phyloP scores from a whole-genome alignment of 2,329 filamentous ascomycete species.

The Diaporthe nobilis region DNA sequence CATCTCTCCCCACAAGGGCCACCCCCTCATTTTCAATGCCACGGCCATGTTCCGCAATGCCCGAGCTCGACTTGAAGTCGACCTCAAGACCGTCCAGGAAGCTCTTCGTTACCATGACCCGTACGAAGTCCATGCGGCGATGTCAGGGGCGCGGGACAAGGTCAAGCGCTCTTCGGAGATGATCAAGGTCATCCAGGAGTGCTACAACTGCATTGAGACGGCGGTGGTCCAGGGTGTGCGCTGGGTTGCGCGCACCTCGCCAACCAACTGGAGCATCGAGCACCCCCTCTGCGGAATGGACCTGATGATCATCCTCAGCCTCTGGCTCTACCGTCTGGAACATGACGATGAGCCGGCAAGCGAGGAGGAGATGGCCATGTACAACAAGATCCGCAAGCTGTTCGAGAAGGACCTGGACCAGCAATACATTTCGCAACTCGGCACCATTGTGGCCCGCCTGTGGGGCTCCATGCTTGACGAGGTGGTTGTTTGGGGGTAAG shows the following conservation, averaged over 20 bases:
- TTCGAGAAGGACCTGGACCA: conserved; percentile 94
- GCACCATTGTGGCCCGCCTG: conserved; percentile 93
- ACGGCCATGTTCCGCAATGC: conserved; percentile 98
- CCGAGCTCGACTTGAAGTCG: conserved; percentile 90
- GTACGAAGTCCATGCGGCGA: conserved; percentile 95
- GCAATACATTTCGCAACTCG: conserved; percentile 84
- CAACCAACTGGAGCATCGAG: conserved; percentile 99
- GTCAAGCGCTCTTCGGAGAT: conserved; percentile 97
- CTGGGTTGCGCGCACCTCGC: conserved; percentile 97
- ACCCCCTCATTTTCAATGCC: conserved; percentile 97
- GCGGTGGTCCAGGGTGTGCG: conserved; percentile 94
- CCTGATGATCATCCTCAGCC: conserved; percentile 95
- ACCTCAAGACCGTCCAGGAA: conserved; percentile 95
- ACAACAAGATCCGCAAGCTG: conserved; percentile 90
- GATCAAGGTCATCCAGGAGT: conserved; percentile 98
- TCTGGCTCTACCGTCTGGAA: conserved; percentile 99
- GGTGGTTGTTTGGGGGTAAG: conserved; percentile 99
- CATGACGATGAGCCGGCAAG: conserved; percentile 94
- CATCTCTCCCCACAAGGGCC: conserved; percentile 94
- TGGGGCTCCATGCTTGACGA: conserved; percentile 99
- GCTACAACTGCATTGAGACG: conserved; percentile 97
- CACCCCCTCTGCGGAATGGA: conserved; percentile 97
- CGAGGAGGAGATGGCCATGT: conserved; percentile 88
- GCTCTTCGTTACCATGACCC: conserved; percentile 96
- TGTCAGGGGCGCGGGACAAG: conserved; percentile 93